These are phyloP conservation scores for Tetrastigma voinierianum DNA, from an alignment of 164 flowering plant genomes.

Conservation along the genomic window DNA sequence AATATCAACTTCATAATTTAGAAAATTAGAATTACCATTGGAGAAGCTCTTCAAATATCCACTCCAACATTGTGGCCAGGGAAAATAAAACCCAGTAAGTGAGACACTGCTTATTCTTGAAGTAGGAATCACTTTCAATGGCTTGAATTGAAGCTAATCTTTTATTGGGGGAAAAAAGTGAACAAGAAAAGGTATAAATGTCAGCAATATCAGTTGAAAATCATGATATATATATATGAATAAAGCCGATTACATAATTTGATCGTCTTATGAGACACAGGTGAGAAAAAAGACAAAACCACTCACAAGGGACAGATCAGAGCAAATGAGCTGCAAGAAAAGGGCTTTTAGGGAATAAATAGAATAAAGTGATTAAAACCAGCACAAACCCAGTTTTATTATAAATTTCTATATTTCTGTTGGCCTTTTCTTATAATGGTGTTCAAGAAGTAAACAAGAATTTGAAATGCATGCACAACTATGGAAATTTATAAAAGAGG, in stretches of 20 bases:
- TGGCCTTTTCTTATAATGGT: too few species aligned
- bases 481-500: too few species aligned
- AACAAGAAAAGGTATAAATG: not conserved
- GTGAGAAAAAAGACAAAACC: not conserved
- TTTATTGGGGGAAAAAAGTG: not conserved
- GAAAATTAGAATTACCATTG: conserved; percentile 21
- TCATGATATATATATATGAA: too few species aligned
- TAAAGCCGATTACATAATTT: not conserved
- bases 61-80: conserved; percentile 16
- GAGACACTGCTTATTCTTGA: conserved; percentile 25
- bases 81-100: conserved; percentile 31
- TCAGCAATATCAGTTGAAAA: too few species aligned
- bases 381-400: too few species aligned
- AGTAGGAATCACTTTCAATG: conserved; percentile 17
- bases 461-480: too few species aligned
- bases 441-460: too few species aligned
- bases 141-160: conserved; percentile 28
- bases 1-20: too few species aligned
- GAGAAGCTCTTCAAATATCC: conserved; percentile 11
- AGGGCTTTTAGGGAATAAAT: too few species aligned
- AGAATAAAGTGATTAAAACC: too few species aligned
- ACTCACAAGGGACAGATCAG: conserved; percentile 27
- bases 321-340: conserved; percentile 21
- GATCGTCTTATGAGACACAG: not conserved
- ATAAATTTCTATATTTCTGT: too few species aligned